Conservation (phyloP, 208 protist genomes). For the Porcisia hertigi region DNA sequence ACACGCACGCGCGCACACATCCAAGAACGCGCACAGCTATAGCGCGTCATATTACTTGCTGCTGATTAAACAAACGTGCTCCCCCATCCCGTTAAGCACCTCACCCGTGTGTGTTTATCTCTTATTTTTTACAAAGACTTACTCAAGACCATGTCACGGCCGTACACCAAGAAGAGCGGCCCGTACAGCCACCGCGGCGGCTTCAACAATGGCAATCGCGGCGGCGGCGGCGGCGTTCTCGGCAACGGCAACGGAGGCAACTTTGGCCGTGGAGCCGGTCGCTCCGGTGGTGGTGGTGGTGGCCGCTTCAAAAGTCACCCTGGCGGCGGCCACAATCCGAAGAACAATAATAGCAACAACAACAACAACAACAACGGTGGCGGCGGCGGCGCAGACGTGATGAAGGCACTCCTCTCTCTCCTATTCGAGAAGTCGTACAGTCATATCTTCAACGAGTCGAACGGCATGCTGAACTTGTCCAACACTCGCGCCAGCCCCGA, state of each 20-base stretch:
- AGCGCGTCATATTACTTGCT: background rate
- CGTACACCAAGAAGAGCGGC: conserved; percentile 54
- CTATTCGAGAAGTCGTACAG: conserved; percentile 73
- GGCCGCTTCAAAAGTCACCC: conserved; percentile 3
- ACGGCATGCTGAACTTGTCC: conserved; percentile 64
- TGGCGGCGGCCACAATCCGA: conserved; percentile 23
- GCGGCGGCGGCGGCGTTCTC: conserved; percentile 15
- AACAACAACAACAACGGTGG: conserved; percentile 33
- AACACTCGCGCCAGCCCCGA: conserved; percentile 60
- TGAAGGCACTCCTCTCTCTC: conserved; percentile 77
- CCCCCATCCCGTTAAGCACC: background rate
- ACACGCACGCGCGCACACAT: background rate
- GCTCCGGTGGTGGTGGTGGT: conserved; percentile 21
- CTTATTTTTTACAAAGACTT: background rate
- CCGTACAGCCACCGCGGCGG: conserved; percentile 16
- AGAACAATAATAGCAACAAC: conserved; percentile 27
- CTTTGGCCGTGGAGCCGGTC: conserved; percentile 5
- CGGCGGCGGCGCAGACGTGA: conserved; percentile 56
- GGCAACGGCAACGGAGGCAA: conserved; percentile 8
- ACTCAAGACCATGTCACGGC: conserved; percentile 42
- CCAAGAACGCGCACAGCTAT: background rate
- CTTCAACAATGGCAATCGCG: conserved; percentile 8
- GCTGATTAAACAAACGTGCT: background rate
- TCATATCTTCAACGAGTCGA: conserved; percentile 47
- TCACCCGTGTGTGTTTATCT: background rate